Conservation (phyloP, 495 filamentous ascomycete species). For the Penicillium pulvis region DNA sequence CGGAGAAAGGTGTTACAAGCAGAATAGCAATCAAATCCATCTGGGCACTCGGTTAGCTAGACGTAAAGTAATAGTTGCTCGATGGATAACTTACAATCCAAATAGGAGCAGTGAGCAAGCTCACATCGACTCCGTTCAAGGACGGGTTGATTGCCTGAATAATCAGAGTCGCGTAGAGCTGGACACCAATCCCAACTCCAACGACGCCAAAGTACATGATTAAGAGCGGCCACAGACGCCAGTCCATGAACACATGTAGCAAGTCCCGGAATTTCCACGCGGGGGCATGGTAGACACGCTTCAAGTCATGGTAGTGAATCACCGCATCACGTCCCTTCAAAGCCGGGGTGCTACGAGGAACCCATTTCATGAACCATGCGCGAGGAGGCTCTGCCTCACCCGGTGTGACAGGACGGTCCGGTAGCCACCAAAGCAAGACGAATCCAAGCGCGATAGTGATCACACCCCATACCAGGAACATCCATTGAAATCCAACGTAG, state of each 20-base stretch:
- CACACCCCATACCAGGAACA: slow-evolving; percentile 89
- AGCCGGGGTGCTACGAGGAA: slow-evolving; percentile 67
- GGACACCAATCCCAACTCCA: slow-evolving; percentile 85
- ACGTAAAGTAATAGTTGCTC: background rate
- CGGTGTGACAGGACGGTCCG: slow-evolving; percentile 75
- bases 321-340: slow-evolving; percentile 76
- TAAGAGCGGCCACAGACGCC: slow-evolving; percentile 81
- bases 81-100: slow-evolving; percentile 68
- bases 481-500: slow-evolving; percentile 87
- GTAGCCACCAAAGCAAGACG: slow-evolving; percentile 82
- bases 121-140: slow-evolving; percentile 73
- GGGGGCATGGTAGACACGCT: slow-evolving; percentile 71
- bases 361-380: slow-evolving; percentile 54
- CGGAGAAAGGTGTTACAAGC: slow-evolving; percentile 79
- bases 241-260: slow-evolving; percentile 69
- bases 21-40: slow-evolving; percentile 90
- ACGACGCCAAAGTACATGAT: slow-evolving; percentile 96
- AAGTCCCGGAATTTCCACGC: slow-evolving; percentile 73
- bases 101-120: slow-evolving; percentile 83
- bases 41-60: slow-evolving; percentile 34
- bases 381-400: slow-evolving; percentile 47
- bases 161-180: slow-evolving; percentile 84
- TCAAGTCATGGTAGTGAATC: slow-evolving; percentile 83
- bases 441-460: slow-evolving; percentile 71
- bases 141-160: slow-evolving; percentile 74